Percentiles rank a stretch among this genome's conserved stretches.
Conservation (phyloP, 305 asterid genomes). For the Rubia balearica region DNA sequence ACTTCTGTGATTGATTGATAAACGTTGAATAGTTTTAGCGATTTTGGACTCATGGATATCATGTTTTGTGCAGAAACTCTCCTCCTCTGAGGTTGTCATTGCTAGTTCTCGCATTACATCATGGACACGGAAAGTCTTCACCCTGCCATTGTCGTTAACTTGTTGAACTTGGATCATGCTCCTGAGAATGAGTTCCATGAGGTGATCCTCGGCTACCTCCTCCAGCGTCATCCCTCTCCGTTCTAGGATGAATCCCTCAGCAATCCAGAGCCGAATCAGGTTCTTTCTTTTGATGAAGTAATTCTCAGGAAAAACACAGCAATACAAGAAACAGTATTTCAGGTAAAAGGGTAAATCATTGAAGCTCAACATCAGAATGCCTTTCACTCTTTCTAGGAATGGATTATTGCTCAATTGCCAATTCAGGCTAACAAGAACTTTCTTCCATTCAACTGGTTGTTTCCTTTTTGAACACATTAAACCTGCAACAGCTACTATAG, state of each 20-base stretch:
- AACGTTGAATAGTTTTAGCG: slow-evolving; percentile 15
- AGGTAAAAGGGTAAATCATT: slow-evolving; percentile 28
- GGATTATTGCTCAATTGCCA: slow-evolving; percentile 25
- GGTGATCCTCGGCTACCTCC: slow-evolving; percentile 27
- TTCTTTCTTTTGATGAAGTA: slow-evolving; percentile 19
- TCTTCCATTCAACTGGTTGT: slow-evolving; percentile 23
- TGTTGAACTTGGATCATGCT: slow-evolving; percentile 27
- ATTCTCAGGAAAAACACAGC: slow-evolving; percentile 28
- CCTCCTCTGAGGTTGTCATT: slow-evolving; percentile 20
- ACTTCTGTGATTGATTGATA: slow-evolving; percentile 18
- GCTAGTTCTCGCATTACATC: slow-evolving; percentile 30
- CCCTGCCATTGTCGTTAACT: slow-evolving; percentile 19
- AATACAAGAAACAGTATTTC: slow-evolving; percentile 26
- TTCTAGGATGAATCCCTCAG: slow-evolving; percentile 25
- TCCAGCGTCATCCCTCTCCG: slow-evolving; percentile 22
- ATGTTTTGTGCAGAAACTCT: slow-evolving; percentile 20
- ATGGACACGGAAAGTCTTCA: slow-evolving; percentile 25
- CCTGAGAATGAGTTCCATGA: slow-evolving; percentile 24
- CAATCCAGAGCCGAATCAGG: slow-evolving; percentile 31
- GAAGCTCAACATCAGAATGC: slow-evolving; percentile 25
- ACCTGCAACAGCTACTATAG: slow-evolving; percentile 29
- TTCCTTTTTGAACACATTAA: slow-evolving; percentile 22
- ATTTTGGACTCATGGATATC: slow-evolving; percentile 18
- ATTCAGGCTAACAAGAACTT: slow-evolving; percentile 23
- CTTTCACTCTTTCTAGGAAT: slow-evolving; percentile 23